Conservation (phyloP, 2,329 filamentous ascomycete species). For the Albophoma yamanashiensis region DNA sequence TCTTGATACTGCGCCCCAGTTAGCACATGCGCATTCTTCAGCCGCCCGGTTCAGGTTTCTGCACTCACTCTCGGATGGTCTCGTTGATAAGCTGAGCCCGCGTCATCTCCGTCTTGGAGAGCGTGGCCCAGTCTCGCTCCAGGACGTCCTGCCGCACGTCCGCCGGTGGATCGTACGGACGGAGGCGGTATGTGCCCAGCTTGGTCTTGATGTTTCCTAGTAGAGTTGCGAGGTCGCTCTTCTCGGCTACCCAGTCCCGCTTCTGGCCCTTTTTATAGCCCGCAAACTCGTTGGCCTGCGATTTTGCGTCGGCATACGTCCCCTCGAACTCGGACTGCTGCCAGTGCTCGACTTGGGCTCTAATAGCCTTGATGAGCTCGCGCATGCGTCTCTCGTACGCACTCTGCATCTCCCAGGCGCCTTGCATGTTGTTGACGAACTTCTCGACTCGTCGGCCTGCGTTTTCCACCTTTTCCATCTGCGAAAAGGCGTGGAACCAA, state of each 20-base stretch:
- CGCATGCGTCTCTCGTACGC: slow-evolving; percentile 88
- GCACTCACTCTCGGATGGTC: slow-evolving; percentile 77
- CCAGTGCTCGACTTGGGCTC: slow-evolving; percentile 66
- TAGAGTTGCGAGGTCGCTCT: slow-evolving; percentile 86
- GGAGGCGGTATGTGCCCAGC: slow-evolving; percentile 83
- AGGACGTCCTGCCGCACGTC: slow-evolving; percentile 74
- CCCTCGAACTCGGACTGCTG: slow-evolving; percentile 74
- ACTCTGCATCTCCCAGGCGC: slow-evolving; percentile 99
- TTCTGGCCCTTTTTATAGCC: slow-evolving; percentile 88
- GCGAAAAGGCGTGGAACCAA: slow-evolving; percentile 99
- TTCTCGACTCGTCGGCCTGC: slow-evolving; percentile 94
- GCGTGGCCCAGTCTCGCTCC: slow-evolving; percentile 68
- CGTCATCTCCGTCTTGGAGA: slow-evolving; percentile 77
- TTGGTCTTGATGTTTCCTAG: slow-evolving; percentile 99
- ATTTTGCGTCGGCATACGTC: slow-evolving; percentile 86
- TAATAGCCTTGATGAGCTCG: slow-evolving; percentile 65
- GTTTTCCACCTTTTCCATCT: slow-evolving; percentile 98
- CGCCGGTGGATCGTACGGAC: slow-evolving; percentile 80
- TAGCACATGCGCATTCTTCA: background rate
- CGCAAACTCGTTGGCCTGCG: slow-evolving; percentile 70
- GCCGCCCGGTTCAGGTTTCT: background rate
- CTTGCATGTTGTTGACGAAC: slow-evolving; percentile 97
- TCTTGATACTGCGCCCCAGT: slow-evolving; percentile 62
- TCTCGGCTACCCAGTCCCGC: slow-evolving; percentile 93
- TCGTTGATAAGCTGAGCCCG: slow-evolving; percentile 94